Evolutionary conservation across 75 land plant genomes (phyloP), one percentile per base, ranked within the genome.

Genomic region (Cryptomeria japonica): DNA sequence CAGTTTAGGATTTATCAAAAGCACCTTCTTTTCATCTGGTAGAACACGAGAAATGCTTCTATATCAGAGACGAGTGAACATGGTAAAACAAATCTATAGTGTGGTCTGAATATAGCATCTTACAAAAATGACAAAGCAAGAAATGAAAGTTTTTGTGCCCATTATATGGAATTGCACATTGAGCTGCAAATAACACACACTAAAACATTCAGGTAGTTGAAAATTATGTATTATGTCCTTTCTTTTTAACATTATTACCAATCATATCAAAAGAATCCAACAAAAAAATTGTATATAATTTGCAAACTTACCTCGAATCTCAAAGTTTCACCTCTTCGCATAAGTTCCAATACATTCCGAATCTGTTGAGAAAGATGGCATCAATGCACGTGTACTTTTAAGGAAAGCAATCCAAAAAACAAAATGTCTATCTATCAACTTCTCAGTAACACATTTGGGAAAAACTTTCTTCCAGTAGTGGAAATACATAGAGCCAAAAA

Each of bases 271-370:
- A 18, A 19, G 64, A 64, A 64, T 64, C n/a, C 70, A 78, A 78
- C 46, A 39, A 80, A 44, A n/a, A 80, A 80, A 42, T 9, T 14
- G 47, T 39, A 80, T 28, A 42, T 44, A 44, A 80, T 28, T 41
- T 31, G 16, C 14, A 80, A 80, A 85, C 68, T 55, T 28, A 85
- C 86, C 86, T 85, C 86, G 53, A 85, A 85, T 55, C 86, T 85
- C 28, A 85, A 36, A 53, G 37, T 53, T 36, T 53, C 86, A 18
- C 86, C 86, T 51, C 68, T 49, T 19, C 64, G 68, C 56, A 85
- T 51, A 85, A 85, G 38, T 36, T 85, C 86, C 68, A 85, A 85
- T 32, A 37, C 86, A 34, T 32, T 85, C 38, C 68, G 64, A 55
- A 85, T 53, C 68, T 85, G 68, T 34, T 84, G 28, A 3, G 13